A percentile compares a stretch with the other conserved stretches of the same genome.
phyloP scores from a whole-genome alignment of 345 rosid genomes.

The Punica granatum region DNA sequence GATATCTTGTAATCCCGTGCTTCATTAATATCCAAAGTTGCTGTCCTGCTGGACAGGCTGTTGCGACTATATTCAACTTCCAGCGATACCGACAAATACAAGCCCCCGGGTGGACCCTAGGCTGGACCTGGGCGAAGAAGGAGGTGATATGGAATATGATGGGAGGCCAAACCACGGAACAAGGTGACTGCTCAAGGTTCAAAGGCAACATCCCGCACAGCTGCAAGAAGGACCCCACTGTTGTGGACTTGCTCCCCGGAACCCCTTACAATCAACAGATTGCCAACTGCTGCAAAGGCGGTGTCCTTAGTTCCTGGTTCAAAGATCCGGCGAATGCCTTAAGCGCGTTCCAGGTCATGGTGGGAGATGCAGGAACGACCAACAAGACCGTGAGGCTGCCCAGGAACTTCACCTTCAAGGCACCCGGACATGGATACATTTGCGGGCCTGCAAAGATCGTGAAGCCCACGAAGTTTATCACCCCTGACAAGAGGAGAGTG shows the following conservation, averaged over 20 bases:
- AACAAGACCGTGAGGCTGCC: slow-evolving; percentile 37
- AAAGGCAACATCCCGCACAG: slow-evolving; percentile 41
- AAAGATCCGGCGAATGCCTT: slow-evolving; percentile 36
- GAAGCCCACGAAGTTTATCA: slow-evolving; percentile 20
- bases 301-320: slow-evolving; percentile 41
- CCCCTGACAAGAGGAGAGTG: slow-evolving; percentile 35
- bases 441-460: slow-evolving; percentile 35
- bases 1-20: no score
- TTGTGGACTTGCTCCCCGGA: no score
- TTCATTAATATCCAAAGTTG: no score
- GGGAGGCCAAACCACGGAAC: slow-evolving; percentile 42
- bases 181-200: slow-evolving; percentile 56
- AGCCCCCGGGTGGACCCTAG: slow-evolving; percentile 59
- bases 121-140: slow-evolving; percentile 56
- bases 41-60: slow-evolving; percentile 27
- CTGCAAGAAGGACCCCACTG: slow-evolving; percentile 38
- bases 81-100: slow-evolving; percentile 45
- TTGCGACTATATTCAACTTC: slow-evolving; percentile 37
- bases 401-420: slow-evolving; percentile 36
- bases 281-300: slow-evolving; percentile 64
- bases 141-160: slow-evolving; percentile 55
- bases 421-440: slow-evolving; percentile 53
- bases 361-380: slow-evolving; percentile 42
- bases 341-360: slow-evolving; percentile 45
- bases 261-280: slow-evolving; percentile 48